Evolutionary conservation across 179 eudicot genomes (phyloP).

Genomic region (Silene noctiflora): DNA sequence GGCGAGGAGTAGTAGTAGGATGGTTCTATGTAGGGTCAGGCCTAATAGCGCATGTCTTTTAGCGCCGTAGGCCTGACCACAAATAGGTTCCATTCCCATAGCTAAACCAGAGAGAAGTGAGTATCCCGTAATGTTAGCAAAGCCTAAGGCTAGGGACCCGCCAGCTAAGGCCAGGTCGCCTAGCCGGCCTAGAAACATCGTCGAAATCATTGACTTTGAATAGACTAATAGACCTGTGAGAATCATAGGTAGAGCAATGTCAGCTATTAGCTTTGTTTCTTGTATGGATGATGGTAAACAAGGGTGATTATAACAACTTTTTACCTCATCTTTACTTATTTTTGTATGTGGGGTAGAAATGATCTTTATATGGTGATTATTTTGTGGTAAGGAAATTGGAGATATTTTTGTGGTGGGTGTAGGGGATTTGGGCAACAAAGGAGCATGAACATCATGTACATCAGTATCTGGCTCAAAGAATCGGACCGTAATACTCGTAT

Average conservation of each 20-base stretch:
- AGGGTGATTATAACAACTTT: no score
- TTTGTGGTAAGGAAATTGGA: conserved; percentile 13
- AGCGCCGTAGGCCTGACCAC: conserved; percentile 49
- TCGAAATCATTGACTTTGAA: conserved; percentile 45
- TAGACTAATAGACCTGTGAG: conserved; percentile 37
- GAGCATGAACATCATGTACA: conserved; percentile 13
- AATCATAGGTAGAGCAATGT: conserved; percentile 40
- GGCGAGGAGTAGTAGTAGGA: conserved; percentile 29
- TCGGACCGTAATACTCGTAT: background rate
- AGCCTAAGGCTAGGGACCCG: conserved; percentile 42
- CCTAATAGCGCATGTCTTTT: conserved; percentile 26
- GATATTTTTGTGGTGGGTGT: conserved; percentile 16
- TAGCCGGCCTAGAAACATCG: conserved; percentile 43
- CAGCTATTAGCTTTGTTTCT: conserved; percentile 23
- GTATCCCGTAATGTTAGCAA: conserved; percentile 51
- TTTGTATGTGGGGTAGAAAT: background rate
- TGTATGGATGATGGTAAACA: background rate
- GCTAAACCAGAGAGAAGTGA: conserved; percentile 44
- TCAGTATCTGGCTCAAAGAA: background rate
- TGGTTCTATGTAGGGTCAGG: conserved; percentile 32
- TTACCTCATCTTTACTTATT: background rate
- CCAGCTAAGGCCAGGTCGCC: conserved; percentile 46
- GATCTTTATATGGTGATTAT: conserved; percentile 6
- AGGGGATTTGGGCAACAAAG: conserved; percentile 28
- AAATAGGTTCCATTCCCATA: conserved; percentile 50